A percentile compares a stretch with the other conserved stretches of the same genome.
These are phyloP conservation scores for Onygenales sp. DNA, from an alignment of 2,329 filamentous ascomycete genomes.

Conservation along the genomic window DNA sequence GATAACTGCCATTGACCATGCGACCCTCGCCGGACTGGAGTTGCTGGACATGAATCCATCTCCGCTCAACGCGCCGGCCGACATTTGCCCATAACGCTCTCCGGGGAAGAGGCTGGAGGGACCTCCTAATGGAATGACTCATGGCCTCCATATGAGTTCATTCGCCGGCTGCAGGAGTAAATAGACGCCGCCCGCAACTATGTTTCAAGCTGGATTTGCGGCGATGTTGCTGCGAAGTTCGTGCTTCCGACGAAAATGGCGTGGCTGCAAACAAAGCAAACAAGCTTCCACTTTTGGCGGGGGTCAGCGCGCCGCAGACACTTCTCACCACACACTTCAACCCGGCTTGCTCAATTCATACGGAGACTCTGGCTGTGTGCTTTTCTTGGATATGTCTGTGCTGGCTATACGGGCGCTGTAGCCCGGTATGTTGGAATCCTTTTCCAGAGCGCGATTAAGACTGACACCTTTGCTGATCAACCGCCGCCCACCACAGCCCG, in stretches of 20 bases:
- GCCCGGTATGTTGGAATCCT: neutral
- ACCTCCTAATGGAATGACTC: constrained; percentile 27
- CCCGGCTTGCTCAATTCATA: neutral
- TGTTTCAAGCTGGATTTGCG: neutral
- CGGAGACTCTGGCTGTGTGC: neutral
- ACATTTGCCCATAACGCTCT: constrained; percentile 16
- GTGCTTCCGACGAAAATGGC: constrained; percentile 2
- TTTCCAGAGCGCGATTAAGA: neutral
- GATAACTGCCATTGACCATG: constrained; percentile 26
- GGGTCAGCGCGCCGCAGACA: neutral
- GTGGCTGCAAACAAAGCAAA: constrained; percentile 10
- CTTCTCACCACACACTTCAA: neutral
- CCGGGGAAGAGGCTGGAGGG: constrained; percentile 25
- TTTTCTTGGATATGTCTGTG: neutral
- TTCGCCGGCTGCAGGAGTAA: neutral
- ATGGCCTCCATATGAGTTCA: constrained; percentile 17
- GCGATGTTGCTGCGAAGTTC: neutral
- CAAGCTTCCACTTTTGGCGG: constrained; percentile 6
- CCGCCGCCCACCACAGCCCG: neutral
- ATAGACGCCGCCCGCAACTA: neutral
- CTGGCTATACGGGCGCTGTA: neutral
- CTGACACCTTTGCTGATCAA: neutral
- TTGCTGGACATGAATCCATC: constrained; percentile 36
- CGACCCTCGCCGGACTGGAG: constrained; percentile 29
- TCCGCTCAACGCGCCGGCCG: constrained; percentile 19